Conservation (phyloP, 495 filamentous ascomycete species). For the Tuber calosporum region DNA sequence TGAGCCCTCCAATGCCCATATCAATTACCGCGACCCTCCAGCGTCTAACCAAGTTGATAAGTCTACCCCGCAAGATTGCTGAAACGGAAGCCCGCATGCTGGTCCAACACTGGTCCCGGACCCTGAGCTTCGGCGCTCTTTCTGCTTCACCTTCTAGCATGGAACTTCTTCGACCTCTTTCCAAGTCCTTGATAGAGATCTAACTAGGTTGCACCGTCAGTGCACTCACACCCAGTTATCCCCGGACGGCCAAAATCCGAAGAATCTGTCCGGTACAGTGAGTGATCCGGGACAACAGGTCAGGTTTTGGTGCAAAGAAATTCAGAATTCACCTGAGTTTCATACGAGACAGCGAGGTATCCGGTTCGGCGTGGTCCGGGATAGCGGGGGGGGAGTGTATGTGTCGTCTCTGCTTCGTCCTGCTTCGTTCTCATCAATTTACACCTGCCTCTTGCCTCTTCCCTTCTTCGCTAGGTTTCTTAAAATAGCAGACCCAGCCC, state of each 20-base stretch:
- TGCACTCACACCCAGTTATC: no score
- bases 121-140: neutral
- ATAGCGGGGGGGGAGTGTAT: no score
- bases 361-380: no score
- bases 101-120: neutral
- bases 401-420: neutral
- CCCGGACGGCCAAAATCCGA: no score
- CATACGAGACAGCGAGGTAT: no score
- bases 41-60: no score
- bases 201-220: neutral
- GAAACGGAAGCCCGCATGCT: neutral
- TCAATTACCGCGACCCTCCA: neutral
- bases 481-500: constrained; percentile 2
- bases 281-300: no score
- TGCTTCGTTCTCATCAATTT: neutral
- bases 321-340: no score
- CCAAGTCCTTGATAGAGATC: neutral
- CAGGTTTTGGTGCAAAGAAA: no score
- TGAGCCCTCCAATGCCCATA: neutral
- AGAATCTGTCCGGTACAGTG: no score
- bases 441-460: neutral
- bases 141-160: neutral
- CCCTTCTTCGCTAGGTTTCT: neutral
- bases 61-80: neutral
- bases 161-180: neutral